Evolutionary conservation across 1,139 yeast genomes (phyloP), one percentile per base, ranked within the genome.

Genomic region (Kurtzmaniella quercitrusa): DNA sequence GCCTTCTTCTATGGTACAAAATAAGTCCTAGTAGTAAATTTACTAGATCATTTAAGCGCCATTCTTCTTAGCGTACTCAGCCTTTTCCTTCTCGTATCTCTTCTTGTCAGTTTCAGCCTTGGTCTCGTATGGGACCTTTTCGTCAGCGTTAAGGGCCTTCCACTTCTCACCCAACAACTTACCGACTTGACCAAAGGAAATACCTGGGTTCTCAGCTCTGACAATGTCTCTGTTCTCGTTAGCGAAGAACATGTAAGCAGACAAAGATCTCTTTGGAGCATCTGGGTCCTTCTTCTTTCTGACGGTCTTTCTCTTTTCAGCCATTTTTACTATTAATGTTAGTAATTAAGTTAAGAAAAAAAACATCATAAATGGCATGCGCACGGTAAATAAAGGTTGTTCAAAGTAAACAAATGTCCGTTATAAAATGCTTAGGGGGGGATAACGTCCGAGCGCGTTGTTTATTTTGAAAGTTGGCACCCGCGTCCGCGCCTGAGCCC

Each of bases 191-290:
- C 96, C 96, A 61, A 91, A 89, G 42, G 91, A 70, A 57, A 88
- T 86, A 65, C 95, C 95, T 54, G 96, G 96, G 79, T 91, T 87
- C 67, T 89, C 96, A 50, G 93, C 82, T 68, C 95, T 80, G 56
- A 93, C 96, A 53, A 82, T 80, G 68, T 91, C 97, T 76, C 98
- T 89, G 80, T 87, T 86, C 61, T 89, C 97, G 63, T 88, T 89
- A 58, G 98, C 98, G 63, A 91, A 93, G 80, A 87, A 91, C 98
- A 93, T 91, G 82, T 93, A 93, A 44, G 98, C 97, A 49, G 97
- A 88, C 64, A 93, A 76, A 33, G 98, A 88, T 71, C 98, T 85
- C 88, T 93, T 93, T 66, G 98, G 98, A 52, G 98, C 98, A 70
- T 91, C 91, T 74, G 98, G 98, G 71, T 93, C 97, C 76, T 72